Conservation (phyloP, 257 asterid genomes). For the Solanum appendiculatum region DNA sequence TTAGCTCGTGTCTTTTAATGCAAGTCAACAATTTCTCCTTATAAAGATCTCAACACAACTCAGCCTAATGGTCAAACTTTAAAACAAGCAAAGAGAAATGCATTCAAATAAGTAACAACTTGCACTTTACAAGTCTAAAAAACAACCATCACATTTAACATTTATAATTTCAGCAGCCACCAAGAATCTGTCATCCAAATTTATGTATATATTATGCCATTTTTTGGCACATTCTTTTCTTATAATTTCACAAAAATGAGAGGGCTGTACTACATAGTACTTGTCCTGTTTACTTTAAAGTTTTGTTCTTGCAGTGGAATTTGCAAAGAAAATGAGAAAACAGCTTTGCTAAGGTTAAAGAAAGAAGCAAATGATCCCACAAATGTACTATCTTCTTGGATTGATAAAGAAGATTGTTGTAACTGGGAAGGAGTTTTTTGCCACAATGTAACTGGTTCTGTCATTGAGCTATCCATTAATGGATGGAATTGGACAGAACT, state of each 20-base stretch:
- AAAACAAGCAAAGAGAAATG: neutral
- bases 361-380: neutral
- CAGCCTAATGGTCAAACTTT: neutral
- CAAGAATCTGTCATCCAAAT: neutral
- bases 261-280: slow-evolving; percentile 1
- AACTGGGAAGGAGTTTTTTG: neutral
- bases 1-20: neutral
- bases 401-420: neutral
- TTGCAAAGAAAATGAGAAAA: slow-evolving; percentile 1
- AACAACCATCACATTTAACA: neutral
- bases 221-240: neutral
- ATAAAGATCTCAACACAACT: neutral
- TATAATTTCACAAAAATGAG: slow-evolving; percentile 10
- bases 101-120: neutral
- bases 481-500: neutral
- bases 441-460: neutral
- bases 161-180: neutral
- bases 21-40: neutral
- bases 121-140: neutral
- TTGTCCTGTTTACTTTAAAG: neutral
- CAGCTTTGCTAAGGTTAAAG: neutral
- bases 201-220: neutral
- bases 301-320: neutral
- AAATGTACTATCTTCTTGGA: neutral
- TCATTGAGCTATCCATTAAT: neutral